Evolutionary conservation across 2,329 filamentous ascomycete genomes (phyloP).

Genomic region (Alternaria rosae): DNA sequence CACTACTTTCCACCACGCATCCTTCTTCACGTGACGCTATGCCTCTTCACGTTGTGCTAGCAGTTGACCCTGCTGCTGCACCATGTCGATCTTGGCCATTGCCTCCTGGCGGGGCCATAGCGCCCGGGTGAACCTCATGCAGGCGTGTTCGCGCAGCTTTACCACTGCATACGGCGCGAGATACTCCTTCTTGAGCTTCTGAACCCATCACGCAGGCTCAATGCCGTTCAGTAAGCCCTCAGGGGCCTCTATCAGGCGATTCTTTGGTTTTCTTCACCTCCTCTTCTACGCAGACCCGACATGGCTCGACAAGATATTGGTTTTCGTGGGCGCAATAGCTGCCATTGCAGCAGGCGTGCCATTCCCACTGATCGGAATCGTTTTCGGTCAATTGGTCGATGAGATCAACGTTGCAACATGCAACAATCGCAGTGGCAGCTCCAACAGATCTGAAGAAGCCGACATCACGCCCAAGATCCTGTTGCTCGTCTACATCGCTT

Average conservation of each 20-base stretch:
- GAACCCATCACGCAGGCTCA: conserved; percentile 19
- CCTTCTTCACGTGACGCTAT: conserved; percentile 26
- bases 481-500: conserved; percentile 67
- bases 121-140: conserved; percentile 25
- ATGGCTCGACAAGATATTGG: conserved; percentile 48
- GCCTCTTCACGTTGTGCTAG: conserved; percentile 19
- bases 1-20: conserved; percentile 19
- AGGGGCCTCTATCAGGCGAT: conserved; percentile 36
- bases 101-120: conserved; percentile 31
- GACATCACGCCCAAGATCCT: conserved; percentile 67
- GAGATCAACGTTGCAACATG: conserved; percentile 67
- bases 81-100: conserved; percentile 35
- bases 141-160: conserved; percentile 28
- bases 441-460: conserved; percentile 38
- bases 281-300: conserved; percentile 48
- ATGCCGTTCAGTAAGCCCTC: conserved; percentile 42
- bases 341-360: conserved; percentile 68
- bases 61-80: conserved; percentile 11
- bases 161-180: conserved; percentile 24
- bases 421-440: conserved; percentile 34
- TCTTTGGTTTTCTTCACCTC: conserved; percentile 44
- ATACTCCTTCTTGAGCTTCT: conserved; percentile 17
- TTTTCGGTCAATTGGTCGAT: conserved; percentile 70
- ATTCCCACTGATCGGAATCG: conserved; percentile 69
- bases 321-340: conserved; percentile 50